phyloP scores from a whole-genome alignment of 2,329 filamentous ascomycete species.

The Dryadomyces quercivorus region DNA sequence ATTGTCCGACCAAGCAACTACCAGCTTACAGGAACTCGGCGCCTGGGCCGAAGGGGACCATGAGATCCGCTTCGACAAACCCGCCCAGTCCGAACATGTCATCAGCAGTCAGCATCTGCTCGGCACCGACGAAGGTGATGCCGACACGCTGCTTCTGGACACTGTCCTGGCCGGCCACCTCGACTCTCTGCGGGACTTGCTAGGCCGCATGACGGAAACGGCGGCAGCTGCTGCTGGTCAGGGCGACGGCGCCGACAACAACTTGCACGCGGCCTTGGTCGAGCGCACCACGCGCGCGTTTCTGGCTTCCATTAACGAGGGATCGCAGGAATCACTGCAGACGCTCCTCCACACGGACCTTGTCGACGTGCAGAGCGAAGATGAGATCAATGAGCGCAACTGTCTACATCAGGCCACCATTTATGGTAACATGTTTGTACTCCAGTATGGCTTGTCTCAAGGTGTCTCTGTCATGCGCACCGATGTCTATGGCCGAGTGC shows the following conservation, averaged over 20 bases:
- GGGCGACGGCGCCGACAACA: slow-evolving; percentile 13
- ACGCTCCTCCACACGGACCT: slow-evolving; percentile 68
- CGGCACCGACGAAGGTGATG: slow-evolving; percentile 77
- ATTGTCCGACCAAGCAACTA: slow-evolving; percentile 91
- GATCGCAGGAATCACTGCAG: slow-evolving; percentile 61
- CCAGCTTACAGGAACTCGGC: slow-evolving; percentile 85
- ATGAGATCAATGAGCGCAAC: slow-evolving; percentile 96
- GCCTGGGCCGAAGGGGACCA: slow-evolving; percentile 97
- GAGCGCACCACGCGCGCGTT: slow-evolving; percentile 86
- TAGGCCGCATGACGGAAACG: slow-evolving; percentile 54
- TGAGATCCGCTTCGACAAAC: slow-evolving; percentile 57
- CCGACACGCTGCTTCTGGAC: slow-evolving; percentile 78
- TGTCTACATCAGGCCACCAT: slow-evolving; percentile 95
- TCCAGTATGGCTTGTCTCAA: slow-evolving; percentile 61
- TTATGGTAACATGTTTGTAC: slow-evolving; percentile 70
- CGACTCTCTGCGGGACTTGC: slow-evolving; percentile 64
- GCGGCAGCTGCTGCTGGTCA: slow-evolving; percentile 38
- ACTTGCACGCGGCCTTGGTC: slow-evolving; percentile 41
- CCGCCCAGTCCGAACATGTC: slow-evolving; percentile 38
- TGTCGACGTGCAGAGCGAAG: slow-evolving; percentile 84
- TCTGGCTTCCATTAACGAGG: slow-evolving; percentile 77
- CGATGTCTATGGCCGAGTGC: slow-evolving; percentile 89
- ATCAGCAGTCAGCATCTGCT: slow-evolving; percentile 53
- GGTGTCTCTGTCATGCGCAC: slow-evolving; percentile 67
- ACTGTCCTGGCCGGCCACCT: slow-evolving; percentile 74